Evolutionary conservation across 169 alveolate genomes (phyloP).

Genomic region (Plasmodium sp.): DNA sequence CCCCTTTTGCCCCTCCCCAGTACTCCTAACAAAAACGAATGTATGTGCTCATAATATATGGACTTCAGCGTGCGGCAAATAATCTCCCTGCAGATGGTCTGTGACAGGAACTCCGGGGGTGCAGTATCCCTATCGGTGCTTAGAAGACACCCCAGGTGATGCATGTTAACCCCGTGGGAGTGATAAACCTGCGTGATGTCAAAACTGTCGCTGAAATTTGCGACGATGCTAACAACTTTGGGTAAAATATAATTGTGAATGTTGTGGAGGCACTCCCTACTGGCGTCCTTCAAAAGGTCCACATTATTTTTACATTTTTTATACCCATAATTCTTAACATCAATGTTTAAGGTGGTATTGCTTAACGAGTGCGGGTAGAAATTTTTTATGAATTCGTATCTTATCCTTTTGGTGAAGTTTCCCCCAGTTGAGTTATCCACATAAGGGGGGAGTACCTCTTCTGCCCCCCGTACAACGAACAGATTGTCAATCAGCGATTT

Average conservation of each 20-base stretch:
- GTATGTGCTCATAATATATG: conserved; percentile 78
- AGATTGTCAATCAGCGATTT: conserved; percentile 74
- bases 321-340: conserved; percentile 67
- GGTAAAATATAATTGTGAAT: conserved; percentile 76
- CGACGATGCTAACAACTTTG: conserved; percentile 65
- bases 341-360: conserved; percentile 65
- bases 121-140: background rate
- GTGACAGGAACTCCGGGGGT: conserved; percentile 17
- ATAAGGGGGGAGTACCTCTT: conserved; percentile 83
- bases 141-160: conserved; percentile 42
- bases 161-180: conserved; percentile 82
- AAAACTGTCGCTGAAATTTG: conserved; percentile 79
- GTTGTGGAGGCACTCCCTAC: conserved; percentile 63
- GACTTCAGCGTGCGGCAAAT: conserved; percentile 49
- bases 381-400: conserved; percentile 65
- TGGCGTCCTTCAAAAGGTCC: conserved; percentile 65
- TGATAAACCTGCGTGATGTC: conserved; percentile 79
- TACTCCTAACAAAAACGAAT: conserved; percentile 51
- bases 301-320: conserved; percentile 34
- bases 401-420: conserved; percentile 21
- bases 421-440: conserved; percentile 7
- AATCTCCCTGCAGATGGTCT: conserved; percentile 38
- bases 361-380: conserved; percentile 73
- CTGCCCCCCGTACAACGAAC: conserved; percentile 77
- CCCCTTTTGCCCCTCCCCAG: background rate